Base-by-base conservation (phyloP, 1,284 basidiomycete genomes). In the Tilletiaria anomala region DNA sequence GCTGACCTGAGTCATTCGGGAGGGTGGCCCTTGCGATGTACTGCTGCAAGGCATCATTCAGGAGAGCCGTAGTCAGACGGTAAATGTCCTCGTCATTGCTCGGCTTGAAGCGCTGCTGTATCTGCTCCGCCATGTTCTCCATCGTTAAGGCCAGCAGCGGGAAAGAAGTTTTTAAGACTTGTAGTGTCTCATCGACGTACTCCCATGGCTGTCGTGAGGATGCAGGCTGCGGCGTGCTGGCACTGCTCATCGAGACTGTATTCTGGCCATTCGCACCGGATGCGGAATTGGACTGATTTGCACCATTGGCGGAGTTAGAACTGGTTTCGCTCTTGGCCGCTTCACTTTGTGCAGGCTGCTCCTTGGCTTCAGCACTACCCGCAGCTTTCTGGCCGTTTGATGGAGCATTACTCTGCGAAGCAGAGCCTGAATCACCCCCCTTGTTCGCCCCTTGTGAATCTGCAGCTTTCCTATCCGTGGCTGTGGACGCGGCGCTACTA, bases 51-150 rank as follows among this genome's bases (percentile, higher is more conserved):
- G 73, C 75, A 46, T 77, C 76, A 75, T 81, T 61, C 77, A 77
- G 67, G 29, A 96, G 70, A 64, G 89, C 82, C 50, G 80, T 83
- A 33, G 89, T 79, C 54, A 89, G 78, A 14, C 93, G 79, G 70
- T 96, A 96, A 15, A 88, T 81, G 56, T 97, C 91, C 68, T 99
- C 93, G 53, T 99, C 93, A 2, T 79, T 76, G 5, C 78, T 76
- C 1, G 84, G 78, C 69, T 96, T 96, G 73, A 96, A 94, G 35
- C 89, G 78, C 50, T 80, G 77, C 32, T 79, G 76, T 53, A 97
- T 83, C 69, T 97, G 91, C 59, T 99, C 93, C 16, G 93, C 84
- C 74, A 97, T 84, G 36, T 88, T 93, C 70, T 99, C 93, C 75
- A 99, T 77, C 42, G 86, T 93, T 22, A 96, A 73, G 19, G 91